A percentile compares a stretch with the other conserved stretches of the same genome.
Conservation (phyloP, 1,139 yeast species). For the Dujonia santamariae region DNA sequence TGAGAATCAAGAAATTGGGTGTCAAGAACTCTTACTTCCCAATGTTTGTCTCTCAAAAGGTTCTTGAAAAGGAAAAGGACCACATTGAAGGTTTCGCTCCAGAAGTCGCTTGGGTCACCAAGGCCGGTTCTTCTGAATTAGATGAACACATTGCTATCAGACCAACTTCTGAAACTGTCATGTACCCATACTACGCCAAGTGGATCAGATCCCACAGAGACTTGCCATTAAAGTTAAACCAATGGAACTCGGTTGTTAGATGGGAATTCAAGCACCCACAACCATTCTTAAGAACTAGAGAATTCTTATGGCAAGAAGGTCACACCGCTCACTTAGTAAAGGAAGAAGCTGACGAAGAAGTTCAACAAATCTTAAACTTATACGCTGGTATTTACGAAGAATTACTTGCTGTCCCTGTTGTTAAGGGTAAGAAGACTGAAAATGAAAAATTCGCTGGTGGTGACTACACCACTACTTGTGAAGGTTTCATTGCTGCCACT, state of each 20-base stretch:
- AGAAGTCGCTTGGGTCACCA: slow-evolving; percentile 99
- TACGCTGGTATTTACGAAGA: slow-evolving; percentile 86
- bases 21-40: slow-evolving; percentile 97
- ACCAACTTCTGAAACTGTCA: slow-evolving; percentile 99
- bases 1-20: slow-evolving; percentile 77
- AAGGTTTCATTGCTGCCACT: slow-evolving; percentile 96
- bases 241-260: slow-evolving; percentile 99
- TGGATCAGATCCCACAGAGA: slow-evolving; percentile 99
- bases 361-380: slow-evolving; percentile 77
- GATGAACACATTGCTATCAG: slow-evolving; percentile 99
- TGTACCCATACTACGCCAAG: slow-evolving; percentile 99
- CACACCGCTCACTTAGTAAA: slow-evolving; percentile 92
- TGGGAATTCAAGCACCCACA: slow-evolving; percentile 99
- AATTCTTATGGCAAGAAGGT: slow-evolving; percentile 99
- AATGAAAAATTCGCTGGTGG: slow-evolving; percentile 99
- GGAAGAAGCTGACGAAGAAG: slow-evolving; percentile 81
- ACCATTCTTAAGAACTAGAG: slow-evolving; percentile 98
- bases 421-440: slow-evolving; percentile 93
- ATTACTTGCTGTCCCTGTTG: slow-evolving; percentile 93
- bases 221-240: slow-evolving; percentile 91
- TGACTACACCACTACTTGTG: slow-evolving; percentile 89
- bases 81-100: slow-evolving; percentile 99
- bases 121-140: slow-evolving; percentile 88
- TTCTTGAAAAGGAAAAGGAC: slow-evolving; percentile 95
- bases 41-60: slow-evolving; percentile 92